Base-by-base conservation (phyloP, 1,139 yeast species). In the Yamadazyma sp. region DNA sequence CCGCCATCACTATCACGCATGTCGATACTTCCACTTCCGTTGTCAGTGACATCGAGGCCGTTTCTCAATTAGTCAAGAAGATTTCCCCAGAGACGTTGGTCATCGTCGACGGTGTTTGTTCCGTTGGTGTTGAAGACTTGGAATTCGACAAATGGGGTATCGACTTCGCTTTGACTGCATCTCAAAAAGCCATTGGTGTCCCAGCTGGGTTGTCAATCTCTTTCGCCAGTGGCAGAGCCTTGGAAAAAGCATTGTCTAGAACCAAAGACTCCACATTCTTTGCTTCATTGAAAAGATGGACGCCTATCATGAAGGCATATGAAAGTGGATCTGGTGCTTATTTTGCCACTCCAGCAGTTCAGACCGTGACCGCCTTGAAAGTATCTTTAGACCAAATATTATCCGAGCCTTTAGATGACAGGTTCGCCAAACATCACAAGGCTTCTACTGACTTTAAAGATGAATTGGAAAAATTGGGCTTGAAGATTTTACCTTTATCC, bases 11-110 rank as follows among this genome's bases (percentile, higher is more conserved):
- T 39, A 78, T 91, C 54, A 92, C 98, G 33, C 98, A 91, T 54
- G 97, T 92, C 29, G 98, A 91, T 64, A 92, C 98, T 33, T 88
- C 97, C 2, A 88, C 97, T 33, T 95, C 96, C 23, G 97, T 91
- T 31, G 78, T 89, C 33, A 72, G 83, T 38, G 86, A 88, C 54
- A 81, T 92, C 48, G 73, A 79, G 57, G 71, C 75, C 16, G 74
- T 89, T 45, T 63, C 95, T 27, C 64, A 64, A 39, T 53, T 83
- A 14, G 85, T 87, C 45, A 79, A 82, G 55, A 59, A 69, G 47
- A 69, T 73, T 4, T 77, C 89, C 3, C 97, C 98, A 39, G 84
- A 86, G 30, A 81, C 97, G 17, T 75, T 91, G 48, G 73, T 91
- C 43, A 67, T 88, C 38, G 96, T 91, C 36, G 98, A 91, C 60